Conservation (phyloP, 1,284 basidiomycete genomes). For the Rhodotorula sp. region DNA sequence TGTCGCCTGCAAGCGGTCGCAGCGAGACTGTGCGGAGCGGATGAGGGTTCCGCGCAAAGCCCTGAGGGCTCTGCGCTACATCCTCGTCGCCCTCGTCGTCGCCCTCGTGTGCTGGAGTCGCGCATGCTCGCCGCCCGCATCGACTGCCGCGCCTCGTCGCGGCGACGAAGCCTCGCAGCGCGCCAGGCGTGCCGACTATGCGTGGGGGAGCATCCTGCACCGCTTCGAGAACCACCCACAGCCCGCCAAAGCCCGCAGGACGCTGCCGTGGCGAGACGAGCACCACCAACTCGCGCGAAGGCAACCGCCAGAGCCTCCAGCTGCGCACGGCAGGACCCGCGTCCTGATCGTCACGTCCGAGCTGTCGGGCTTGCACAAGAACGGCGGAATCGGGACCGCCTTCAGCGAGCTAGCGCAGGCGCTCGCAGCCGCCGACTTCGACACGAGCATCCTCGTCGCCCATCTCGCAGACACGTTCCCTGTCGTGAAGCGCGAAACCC, state of each 20-base stretch:
- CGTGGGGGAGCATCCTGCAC: constrained; percentile 38
- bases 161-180: not conserved
- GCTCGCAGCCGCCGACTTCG: constrained; percentile 20
- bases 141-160: not conserved
- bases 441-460: constrained; percentile 32
- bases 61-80: constrained; percentile 9
- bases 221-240: constrained; percentile 40
- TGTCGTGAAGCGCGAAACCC: constrained; percentile 2
- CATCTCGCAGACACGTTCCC: constrained; percentile 29
- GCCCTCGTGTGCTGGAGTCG: constrained; percentile 18
- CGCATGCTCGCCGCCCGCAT: not conserved
- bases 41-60: constrained; percentile 29
- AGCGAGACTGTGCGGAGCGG: not conserved
- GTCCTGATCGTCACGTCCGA: constrained; percentile 39
- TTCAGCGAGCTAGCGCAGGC: constrained; percentile 33
- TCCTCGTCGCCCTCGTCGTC: constrained; percentile 14
- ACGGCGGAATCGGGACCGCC: constrained; percentile 41
- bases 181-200: constrained; percentile 21
- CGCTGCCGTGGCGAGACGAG: not conserved
- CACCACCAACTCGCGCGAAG: not conserved
- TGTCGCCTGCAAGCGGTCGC: no score
- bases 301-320: constrained; percentile 5
- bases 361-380: constrained; percentile 39
- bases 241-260: not conserved
- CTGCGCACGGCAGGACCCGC: not conserved